These are phyloP conservation scores for Parathielavia appendiculata DNA, from an alignment of 495 filamentous ascomycete species.

Conservation along the genomic window DNA sequence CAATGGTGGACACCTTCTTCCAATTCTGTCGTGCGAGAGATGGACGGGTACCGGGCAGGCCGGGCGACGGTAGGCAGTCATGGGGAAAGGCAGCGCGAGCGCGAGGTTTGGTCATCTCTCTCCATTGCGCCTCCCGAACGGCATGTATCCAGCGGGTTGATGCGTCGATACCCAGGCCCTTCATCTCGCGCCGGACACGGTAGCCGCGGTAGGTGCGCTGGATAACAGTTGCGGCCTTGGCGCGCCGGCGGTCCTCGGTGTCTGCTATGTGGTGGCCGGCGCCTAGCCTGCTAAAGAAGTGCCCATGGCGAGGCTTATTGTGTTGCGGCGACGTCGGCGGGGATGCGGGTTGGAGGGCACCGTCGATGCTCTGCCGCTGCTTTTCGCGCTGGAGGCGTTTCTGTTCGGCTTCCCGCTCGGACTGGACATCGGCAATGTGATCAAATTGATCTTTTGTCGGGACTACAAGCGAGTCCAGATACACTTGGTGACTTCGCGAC, in stretches of 20 bases:
- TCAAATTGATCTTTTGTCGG: conserved; percentile 42
- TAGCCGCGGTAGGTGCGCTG: conserved; percentile 70
- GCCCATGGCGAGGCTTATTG: conserved; percentile 4
- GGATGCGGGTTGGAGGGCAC: conserved; percentile 3
- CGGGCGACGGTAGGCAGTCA: conserved; percentile 5
- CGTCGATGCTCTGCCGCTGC: conserved; percentile 26
- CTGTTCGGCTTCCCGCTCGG: conserved; percentile 42
- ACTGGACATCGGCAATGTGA: conserved; percentile 41
- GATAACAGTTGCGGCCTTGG: conserved; percentile 50
- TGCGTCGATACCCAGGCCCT: conserved; percentile 59
- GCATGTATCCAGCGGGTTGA: conserved; percentile 65
- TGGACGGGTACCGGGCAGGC: conserved; percentile 12
- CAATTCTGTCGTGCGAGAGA: conserved; percentile 60
- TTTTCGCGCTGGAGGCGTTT: conserved; percentile 32
- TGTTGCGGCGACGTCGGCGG: neutral
- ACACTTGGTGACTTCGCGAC: conserved; percentile 33
- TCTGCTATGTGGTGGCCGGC: conserved; percentile 12
- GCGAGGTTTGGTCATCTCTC: conserved; percentile 47
- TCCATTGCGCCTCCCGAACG: conserved; percentile 60
- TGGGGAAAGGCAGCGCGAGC: conserved; percentile 28
- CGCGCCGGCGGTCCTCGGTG: conserved; percentile 21
- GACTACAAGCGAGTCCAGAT: conserved; percentile 44
- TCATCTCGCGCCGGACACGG: conserved; percentile 58
- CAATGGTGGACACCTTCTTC: conserved; percentile 66
- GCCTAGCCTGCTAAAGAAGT: conserved; percentile 6